Conservation (phyloP, 1,139 yeast genomes). For the Zygosaccharomyces sapae region DNA sequence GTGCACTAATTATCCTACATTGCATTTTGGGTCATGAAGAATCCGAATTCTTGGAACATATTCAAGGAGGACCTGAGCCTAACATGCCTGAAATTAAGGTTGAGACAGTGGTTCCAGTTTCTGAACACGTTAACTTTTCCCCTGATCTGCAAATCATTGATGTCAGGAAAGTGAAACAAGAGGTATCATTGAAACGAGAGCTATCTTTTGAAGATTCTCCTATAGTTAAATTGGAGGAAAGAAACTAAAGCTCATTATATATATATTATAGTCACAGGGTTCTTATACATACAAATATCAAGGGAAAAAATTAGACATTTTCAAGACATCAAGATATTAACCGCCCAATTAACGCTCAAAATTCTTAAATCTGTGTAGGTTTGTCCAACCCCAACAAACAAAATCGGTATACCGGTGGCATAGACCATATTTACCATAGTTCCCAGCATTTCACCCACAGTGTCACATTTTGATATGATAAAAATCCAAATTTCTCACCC, state of each 20-base stretch:
- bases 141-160: conserved; percentile 57
- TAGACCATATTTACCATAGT: conserved; percentile 97
- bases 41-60: conserved; percentile 43
- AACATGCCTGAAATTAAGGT: conserved; percentile 65
- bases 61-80: conserved; percentile 79
- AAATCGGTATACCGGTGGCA: conserved; percentile 91
- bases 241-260: not conserved
- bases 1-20: conserved; percentile 69
- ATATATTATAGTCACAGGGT: not conserved
- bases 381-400: conserved; percentile 96
- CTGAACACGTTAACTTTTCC: conserved; percentile 52
- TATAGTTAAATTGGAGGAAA: not conserved
- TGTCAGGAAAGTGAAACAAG: conserved; percentile 35
- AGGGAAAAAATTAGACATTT: not conserved
- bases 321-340: conserved; percentile 68
- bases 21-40: conserved; percentile 45
- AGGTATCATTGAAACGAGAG: conserved; percentile 19
- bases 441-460: conserved; percentile 95
- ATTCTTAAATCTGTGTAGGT: conserved; percentile 93
- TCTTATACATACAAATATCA: not conserved
- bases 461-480: conserved; percentile 91
- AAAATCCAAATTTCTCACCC: conserved; percentile 78
- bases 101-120: conserved; percentile 62
- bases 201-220: not conserved
- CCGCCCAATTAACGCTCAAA: conserved; percentile 91